These are phyloP conservation scores for Sclerotinia nivalis DNA, from an alignment of 2,329 filamentous ascomycete species.

Conservation along the genomic window DNA sequence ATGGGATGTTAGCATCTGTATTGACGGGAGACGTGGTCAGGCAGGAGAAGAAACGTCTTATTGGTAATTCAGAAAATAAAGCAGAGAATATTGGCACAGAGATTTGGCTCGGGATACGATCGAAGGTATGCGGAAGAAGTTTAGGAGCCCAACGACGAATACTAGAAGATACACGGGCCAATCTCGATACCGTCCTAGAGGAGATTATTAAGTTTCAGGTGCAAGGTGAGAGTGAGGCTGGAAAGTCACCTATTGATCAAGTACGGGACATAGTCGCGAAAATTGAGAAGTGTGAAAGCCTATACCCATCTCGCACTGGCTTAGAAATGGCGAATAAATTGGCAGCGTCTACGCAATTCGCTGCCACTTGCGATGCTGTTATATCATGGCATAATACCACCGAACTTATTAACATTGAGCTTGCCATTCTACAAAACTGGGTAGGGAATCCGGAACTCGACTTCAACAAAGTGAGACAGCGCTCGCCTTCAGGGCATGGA, in stretches of 20 bases:
- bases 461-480: constrained; percentile 74
- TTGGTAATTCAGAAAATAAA: constrained; percentile 68
- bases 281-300: constrained; percentile 82
- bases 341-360: constrained; percentile 74
- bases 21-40: constrained; percentile 95
- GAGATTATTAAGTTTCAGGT: constrained; percentile 92
- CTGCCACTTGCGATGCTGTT: constrained; percentile 82
- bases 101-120: constrained; percentile 86
- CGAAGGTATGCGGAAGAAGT: constrained; percentile 80
- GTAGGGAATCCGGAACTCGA: constrained; percentile 95
- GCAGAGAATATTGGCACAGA: constrained; percentile 67
- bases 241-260: constrained; percentile 84
- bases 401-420: constrained; percentile 90
- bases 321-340: constrained; percentile 74
- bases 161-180: constrained; percentile 78
- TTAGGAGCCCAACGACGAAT: constrained; percentile 82
- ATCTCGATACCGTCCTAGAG: constrained; percentile 74
- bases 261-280: constrained; percentile 86
- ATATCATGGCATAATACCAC: constrained; percentile 98
- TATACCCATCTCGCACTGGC: constrained; percentile 79
- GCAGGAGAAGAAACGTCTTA: constrained; percentile 95
- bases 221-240: constrained; percentile 84
- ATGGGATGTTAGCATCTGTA: constrained; percentile 95
- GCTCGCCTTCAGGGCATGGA: constrained; percentile 68
- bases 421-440: constrained; percentile 90